Base-by-base conservation (phyloP, 805 yeast genomes). In the Zygoascus ofunaensis region DNA sequence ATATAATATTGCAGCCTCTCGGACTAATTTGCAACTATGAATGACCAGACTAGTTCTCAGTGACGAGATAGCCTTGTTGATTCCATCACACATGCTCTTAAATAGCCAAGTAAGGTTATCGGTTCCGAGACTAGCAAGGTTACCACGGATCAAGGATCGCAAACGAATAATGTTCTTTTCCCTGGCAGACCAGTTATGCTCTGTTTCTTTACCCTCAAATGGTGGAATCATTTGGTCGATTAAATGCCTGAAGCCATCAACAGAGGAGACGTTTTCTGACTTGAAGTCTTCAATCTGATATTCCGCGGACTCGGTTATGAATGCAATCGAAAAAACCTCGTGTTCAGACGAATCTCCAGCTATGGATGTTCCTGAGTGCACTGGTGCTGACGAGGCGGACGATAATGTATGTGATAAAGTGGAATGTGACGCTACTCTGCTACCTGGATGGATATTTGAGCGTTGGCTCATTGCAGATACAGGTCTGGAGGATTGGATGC, bases 31-130 rank as follows among this genome's bases (percentile, higher is more conserved):
- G 56, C 94, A 83, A 0, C 87, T 85, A 55, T 83, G 75, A 2
- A 76, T 65, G 1, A 89, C 78, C 18, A 92, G 68, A 0, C 96
- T 83, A 0, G 98, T 92, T 56, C 98, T 70, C 45, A 92, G 66
- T 0, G 97, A 87, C 5, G 70, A 54, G 1, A 79, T 70, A 0
- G 86, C 77, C 52, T 84, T 86, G 42, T 71, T 63, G 2, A 89
- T 71, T 8, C 82, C 79, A 15, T 79, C 87, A 2, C 71, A 59
- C 35, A 82, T 56, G 1, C 59, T 53, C 24, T 68, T 66, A 14
- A 72, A 57, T 22, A 73, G 63, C 42, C 64, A 64, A 3, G 55
- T 49, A 34, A 62, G 48, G 12, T 43, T 56, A 0, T 63, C 63
- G 3, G 70, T 63, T 48, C 59, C 64, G 1, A 68, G 66, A 0